Evolutionary conservation across 495 filamentous ascomycete species (phyloP).

Genomic region (Lasiosphaeriaceae sp.): DNA sequence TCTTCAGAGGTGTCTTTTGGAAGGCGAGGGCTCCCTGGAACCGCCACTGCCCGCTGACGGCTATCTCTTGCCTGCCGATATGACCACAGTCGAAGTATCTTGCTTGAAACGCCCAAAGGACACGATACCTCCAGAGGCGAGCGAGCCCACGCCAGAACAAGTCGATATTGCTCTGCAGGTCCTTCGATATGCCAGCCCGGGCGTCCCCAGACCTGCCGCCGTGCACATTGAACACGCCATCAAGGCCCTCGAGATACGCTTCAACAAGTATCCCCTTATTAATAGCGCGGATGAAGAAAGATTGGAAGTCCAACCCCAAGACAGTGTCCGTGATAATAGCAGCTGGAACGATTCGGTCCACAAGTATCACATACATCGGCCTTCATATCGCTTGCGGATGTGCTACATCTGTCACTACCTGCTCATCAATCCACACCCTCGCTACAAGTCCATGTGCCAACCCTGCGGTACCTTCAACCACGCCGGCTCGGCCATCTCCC

Average conservation of each 20-base stretch:
- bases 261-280: no score
- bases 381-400: constrained; percentile 1
- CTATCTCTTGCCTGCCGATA: constrained; percentile 2
- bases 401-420: constrained; percentile 43
- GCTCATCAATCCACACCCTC: constrained; percentile 23
- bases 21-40: not conserved
- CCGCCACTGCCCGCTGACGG: constrained; percentile 7
- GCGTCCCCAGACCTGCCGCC: not conserved
- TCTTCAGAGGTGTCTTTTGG: not conserved
- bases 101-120: no score
- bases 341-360: constrained; percentile 1
- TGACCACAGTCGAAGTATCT: no score
- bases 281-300: not conserved
- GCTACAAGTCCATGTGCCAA: constrained; percentile 38
- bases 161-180: not conserved
- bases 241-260: not conserved
- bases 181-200: not conserved
- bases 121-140: no score
- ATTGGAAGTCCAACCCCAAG: no score
- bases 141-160: not conserved
- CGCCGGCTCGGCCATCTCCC: constrained; percentile 21
- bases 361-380: constrained; percentile 4
- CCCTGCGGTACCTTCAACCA: constrained; percentile 37
- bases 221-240: not conserved
- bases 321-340: no score